Conservation (phyloP, 2,329 filamentous ascomycete species). For the Diplocarpon rosae region DNA sequence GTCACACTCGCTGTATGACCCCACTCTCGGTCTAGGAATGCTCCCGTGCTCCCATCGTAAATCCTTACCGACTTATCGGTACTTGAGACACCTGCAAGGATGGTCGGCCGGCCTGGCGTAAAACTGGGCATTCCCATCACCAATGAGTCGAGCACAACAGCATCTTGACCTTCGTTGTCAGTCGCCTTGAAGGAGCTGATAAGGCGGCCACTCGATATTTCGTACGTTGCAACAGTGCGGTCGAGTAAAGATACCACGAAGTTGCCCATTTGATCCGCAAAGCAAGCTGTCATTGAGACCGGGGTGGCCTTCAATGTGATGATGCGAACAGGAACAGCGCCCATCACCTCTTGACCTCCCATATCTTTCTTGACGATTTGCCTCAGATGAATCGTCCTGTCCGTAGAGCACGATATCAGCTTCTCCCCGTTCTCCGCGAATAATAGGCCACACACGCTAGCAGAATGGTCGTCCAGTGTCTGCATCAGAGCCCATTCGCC, state of each 20-base stretch:
- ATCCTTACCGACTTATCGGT: slow-evolving; percentile 92
- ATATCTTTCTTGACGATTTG: slow-evolving; percentile 62
- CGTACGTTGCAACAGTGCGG: slow-evolving; percentile 48
- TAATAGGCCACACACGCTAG: slow-evolving; percentile 68
- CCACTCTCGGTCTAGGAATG: slow-evolving; percentile 78
- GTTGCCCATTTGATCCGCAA: slow-evolving; percentile 40
- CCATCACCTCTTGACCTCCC: slow-evolving; percentile 48
- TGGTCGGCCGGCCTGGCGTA: slow-evolving; percentile 41
- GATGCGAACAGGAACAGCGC: slow-evolving; percentile 65
- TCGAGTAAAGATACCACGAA: slow-evolving; percentile 50
- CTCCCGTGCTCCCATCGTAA: slow-evolving; percentile 69
- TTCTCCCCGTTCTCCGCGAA: slow-evolving; percentile 57
- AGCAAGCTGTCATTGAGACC: slow-evolving; percentile 65
- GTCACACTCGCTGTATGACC: slow-evolving; percentile 92
- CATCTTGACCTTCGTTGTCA: slow-evolving; percentile 69
- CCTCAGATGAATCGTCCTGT: slow-evolving; percentile 76
- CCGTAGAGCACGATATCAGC: slow-evolving; percentile 76
- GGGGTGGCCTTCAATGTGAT: slow-evolving; percentile 81
- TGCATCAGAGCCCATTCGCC: slow-evolving; percentile 68
- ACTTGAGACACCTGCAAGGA: slow-evolving; percentile 80
- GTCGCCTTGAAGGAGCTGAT: slow-evolving; percentile 69
- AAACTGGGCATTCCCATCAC: slow-evolving; percentile 48
- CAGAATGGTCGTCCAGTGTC: slow-evolving; percentile 84
- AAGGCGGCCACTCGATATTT: slow-evolving; percentile 57
- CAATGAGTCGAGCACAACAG: slow-evolving; percentile 73